These are phyloP conservation scores for Penicillium sp. DNA, from an alignment of 2,329 filamentous ascomycete species.

Conservation along the genomic window DNA sequence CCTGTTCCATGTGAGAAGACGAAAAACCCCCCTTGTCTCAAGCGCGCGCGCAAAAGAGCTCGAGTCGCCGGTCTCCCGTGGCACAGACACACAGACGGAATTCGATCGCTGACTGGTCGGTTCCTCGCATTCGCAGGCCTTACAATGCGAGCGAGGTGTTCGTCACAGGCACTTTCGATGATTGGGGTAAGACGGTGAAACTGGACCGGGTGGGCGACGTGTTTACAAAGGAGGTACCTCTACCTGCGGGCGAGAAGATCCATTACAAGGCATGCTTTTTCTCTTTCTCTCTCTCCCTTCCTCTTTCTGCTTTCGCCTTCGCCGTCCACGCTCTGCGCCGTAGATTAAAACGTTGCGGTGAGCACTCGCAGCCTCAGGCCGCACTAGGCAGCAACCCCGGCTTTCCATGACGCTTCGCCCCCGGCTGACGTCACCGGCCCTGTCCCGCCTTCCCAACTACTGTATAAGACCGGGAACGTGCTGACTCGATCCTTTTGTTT, in stretches of 20 bases:
- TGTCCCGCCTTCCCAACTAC: conserved; percentile 21
- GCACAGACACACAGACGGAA: conserved; percentile 14
- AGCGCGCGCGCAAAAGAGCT: conserved; percentile 7
- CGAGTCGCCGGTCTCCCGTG: conserved; percentile 9
- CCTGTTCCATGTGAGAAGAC: neutral
- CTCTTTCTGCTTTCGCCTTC: conserved; percentile 1
- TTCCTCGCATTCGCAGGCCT: conserved; percentile 58
- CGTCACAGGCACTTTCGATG: conserved; percentile 93
- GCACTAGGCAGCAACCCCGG: conserved; percentile 12
- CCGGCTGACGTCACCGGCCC: conserved; percentile 24
- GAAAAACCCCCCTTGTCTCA: conserved; percentile 1
- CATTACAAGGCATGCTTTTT: conserved; percentile 81
- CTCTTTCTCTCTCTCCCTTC: conserved; percentile 2
- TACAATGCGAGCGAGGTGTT: conserved; percentile 81
- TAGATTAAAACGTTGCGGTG: conserved; percentile 21
- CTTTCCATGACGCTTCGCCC: conserved; percentile 27
- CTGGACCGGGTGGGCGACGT: conserved; percentile 69
- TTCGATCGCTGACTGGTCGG: conserved; percentile 30
- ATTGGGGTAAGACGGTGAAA: conserved; percentile 84
- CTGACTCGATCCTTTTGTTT: conserved; percentile 13
- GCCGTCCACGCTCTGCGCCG: neutral
- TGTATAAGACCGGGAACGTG: conserved; percentile 23
- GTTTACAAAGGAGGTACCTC: conserved; percentile 77
- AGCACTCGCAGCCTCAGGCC: conserved; percentile 14
- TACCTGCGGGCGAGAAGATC: conserved; percentile 69